Evolutionary conservation across 225 moss, liverwort and hornwort species (phyloP), one percentile per base, ranked within the genome.

Genomic region (Physcomitrium patens): DNA sequence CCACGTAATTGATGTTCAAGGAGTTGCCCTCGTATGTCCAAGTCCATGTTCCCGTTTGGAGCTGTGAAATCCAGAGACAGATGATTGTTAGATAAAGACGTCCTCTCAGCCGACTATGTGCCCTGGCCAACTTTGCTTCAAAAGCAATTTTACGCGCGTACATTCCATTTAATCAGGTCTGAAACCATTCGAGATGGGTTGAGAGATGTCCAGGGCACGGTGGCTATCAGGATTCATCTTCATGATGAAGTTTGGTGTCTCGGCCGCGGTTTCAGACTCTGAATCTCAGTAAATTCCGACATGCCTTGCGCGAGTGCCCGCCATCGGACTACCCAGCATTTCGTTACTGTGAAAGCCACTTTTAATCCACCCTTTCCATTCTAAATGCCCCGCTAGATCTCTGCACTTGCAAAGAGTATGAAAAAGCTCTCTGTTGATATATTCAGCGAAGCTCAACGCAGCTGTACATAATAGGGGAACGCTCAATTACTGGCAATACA

Each of bases 1-100:
- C 94, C 69, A 85, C 86, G n/a, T 79, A 87, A 64, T 92, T 80
- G 27, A 96, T 92, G 58, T 75, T 86, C 71, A 96, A 61, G 10
- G 80, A 69, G 23, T 60, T 82, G 75, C 89, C 92, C 23, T 89
- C 92, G 52, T 85, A 37, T 15, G 68, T 68, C 96, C 96, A 96
- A 16, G 79, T 84, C 96, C 96, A 94, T 63, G 84, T 77, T 55
- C 90, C 86, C 63, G 76, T 85, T 75, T 72, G 79, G 46, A 96
- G 79, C 31, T 31, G 86, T 47, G 76, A 61, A 13, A 11, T 58
- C 56, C 72, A 71, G 1, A 41, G 6, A 55, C 4, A 75, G 11
- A 49, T n/a, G 16, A 20, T 48, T 41, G 42, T 73, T 63, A 73
- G 43, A 28, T 65, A 0, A 12, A 50, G 49, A 19, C 64, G 10